Percentiles rank a stretch among this genome's conserved stretches.
These are phyloP conservation scores for Boletus nobilissimus DNA, from an alignment of 1,284 basidiomycete genomes.

Conservation along the genomic window DNA sequence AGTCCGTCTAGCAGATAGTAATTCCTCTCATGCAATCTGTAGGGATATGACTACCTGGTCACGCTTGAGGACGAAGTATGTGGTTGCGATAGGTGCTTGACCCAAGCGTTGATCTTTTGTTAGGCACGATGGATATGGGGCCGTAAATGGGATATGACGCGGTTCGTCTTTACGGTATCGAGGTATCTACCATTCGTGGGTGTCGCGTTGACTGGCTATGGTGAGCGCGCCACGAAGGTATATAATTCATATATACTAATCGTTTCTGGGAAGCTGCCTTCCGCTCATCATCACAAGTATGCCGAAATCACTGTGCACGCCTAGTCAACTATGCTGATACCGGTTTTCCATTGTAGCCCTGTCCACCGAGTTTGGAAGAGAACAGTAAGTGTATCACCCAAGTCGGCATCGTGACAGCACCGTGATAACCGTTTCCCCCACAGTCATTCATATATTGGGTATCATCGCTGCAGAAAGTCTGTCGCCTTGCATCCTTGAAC, in stretches of 20 bases:
- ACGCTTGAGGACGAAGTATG: slow-evolving; percentile 38
- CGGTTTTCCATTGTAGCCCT: not conserved
- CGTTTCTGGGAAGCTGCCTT: slow-evolving; percentile 19
- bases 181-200: slow-evolving; percentile 39
- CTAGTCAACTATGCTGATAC: not conserved
- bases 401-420: not conserved
- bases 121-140: slow-evolving; percentile 36
- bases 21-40: not conserved
- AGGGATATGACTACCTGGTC: slow-evolving; percentile 34
- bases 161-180: slow-evolving; percentile 28
- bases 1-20: too few relatives aligned
- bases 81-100: not conserved
- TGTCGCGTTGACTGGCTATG: slow-evolving; percentile 25
- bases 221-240: slow-evolving; percentile 11
- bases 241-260: not conserved
- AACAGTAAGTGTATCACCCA: slow-evolving; percentile 16
- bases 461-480: slow-evolving; percentile 32
- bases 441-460: slow-evolving; percentile 33
- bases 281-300: slow-evolving; percentile 18
- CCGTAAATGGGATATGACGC: slow-evolving; percentile 31
- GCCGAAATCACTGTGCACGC: not conserved
- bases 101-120: not conserved
- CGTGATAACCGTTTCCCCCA: not conserved
- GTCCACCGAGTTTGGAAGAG: not conserved
- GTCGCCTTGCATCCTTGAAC: not conserved